A percentile compares a stretch with the other conserved stretches of the same genome.
Evolutionary conservation across 768 basidiomycete species (phyloP).

Genomic region (Pleurotus giganteus): DNA sequence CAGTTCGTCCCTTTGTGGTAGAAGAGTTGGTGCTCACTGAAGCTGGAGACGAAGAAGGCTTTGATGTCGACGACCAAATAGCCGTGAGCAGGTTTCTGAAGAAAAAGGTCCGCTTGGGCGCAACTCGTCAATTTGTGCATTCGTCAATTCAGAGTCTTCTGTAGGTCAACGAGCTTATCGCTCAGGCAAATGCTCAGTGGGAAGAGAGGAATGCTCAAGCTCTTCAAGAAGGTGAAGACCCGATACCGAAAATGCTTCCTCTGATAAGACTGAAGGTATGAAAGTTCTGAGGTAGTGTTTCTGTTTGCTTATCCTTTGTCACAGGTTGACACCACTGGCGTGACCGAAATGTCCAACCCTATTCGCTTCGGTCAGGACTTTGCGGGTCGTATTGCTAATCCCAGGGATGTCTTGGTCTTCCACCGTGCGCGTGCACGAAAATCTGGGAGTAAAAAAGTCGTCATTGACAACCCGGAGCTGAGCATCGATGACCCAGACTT

Average conservation of each 20-base stretch:
- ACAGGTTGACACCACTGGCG: slow-evolving; percentile 88
- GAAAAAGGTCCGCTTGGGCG: slow-evolving; percentile 44
- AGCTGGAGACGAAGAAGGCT: slow-evolving; percentile 70
- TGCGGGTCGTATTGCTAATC: slow-evolving; percentile 87
- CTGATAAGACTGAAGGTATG: slow-evolving; percentile 79
- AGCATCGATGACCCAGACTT: slow-evolving; percentile 72
- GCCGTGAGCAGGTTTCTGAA: slow-evolving; percentile 82
- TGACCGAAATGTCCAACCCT: slow-evolving; percentile 91
- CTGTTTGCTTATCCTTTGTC: background rate
- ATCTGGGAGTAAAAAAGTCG: slow-evolving; percentile 50
- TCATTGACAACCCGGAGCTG: slow-evolving; percentile 74
- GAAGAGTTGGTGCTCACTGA: slow-evolving; percentile 78
- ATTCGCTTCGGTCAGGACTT: slow-evolving; percentile 97
- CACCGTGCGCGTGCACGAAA: slow-evolving; percentile 69
- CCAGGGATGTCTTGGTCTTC: slow-evolving; percentile 89
- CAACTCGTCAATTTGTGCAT: background rate
- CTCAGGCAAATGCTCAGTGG: slow-evolving; percentile 75
- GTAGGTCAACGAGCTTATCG: slow-evolving; percentile 78
- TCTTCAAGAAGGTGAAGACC: slow-evolving; percentile 57
- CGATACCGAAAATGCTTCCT: slow-evolving; percentile 73
- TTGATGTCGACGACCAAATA: slow-evolving; percentile 79
- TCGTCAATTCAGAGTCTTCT: background rate
- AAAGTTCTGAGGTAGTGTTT: background rate
- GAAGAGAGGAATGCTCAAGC: slow-evolving; percentile 70
- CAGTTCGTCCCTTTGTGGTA: slow-evolving; percentile 92